A percentile compares a stretch with the other conserved stretches of the same genome.
phyloP scores from a whole-genome alignment of 495 filamentous ascomycete genomes.

The Penicillium malachiteum region DNA sequence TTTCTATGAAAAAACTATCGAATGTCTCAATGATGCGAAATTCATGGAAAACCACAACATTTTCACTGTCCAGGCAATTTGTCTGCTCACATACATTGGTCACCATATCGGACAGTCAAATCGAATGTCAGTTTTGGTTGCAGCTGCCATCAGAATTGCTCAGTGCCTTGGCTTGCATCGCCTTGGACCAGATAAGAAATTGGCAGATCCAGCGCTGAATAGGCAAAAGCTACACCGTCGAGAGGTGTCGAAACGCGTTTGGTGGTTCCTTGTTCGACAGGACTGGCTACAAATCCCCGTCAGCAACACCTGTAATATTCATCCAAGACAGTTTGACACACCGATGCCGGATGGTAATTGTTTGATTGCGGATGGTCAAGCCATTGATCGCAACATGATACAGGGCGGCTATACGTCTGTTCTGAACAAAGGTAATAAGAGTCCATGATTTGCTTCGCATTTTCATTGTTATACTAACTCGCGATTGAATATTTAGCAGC shows the following conservation, averaged over 20 bases:
- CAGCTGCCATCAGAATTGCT: constrained; percentile 9
- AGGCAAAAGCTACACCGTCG: constrained; percentile 1
- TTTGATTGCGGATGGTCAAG: background rate
- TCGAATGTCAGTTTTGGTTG: constrained; percentile 9
- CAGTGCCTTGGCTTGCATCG: constrained; percentile 14
- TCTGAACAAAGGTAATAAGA: constrained; percentile 4
- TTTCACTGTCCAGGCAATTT: constrained; percentile 14
- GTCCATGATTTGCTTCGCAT: too few species aligned
- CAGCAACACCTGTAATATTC: constrained; percentile 16
- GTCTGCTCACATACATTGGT: constrained; percentile 13
- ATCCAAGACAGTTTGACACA: constrained; percentile 12
- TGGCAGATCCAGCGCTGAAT: background rate
- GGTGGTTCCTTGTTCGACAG: constrained; percentile 20
- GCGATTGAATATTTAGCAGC: background rate
- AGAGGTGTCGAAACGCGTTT: constrained; percentile 14
- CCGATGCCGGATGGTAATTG: constrained; percentile 7
- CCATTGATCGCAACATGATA: constrained; percentile 4
- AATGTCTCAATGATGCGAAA: constrained; percentile 2
- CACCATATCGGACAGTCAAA: constrained; percentile 14
- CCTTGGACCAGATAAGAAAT: constrained; percentile 1
- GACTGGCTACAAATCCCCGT: constrained; percentile 19
- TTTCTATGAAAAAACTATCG: constrained; percentile 8
- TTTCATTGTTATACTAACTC: too few species aligned
- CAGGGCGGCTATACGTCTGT: constrained; percentile 10
- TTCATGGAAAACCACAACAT: constrained; percentile 15